These are phyloP conservation scores for Pholiota molesta DNA, from an alignment of 768 basidiomycete genomes.

Conservation along the genomic window DNA sequence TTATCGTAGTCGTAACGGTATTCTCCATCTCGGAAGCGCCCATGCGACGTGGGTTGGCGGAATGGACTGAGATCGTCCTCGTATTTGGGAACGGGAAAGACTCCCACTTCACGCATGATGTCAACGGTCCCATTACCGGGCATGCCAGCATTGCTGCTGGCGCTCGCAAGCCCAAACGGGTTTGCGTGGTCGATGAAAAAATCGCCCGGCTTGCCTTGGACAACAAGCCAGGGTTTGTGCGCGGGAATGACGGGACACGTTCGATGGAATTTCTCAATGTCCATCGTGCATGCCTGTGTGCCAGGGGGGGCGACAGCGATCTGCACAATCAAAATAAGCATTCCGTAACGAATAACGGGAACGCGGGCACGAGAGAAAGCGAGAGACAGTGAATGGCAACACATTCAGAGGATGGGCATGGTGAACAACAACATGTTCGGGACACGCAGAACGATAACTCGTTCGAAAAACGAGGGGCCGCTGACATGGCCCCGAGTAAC, in stretches of 20 bases:
- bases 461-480: no score
- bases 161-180: conserved; percentile 30
- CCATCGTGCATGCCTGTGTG: conserved; percentile 31
- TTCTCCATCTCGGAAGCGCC: conserved; percentile 10
- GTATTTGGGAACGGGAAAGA: conserved; percentile 3
- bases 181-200: conserved; percentile 35
- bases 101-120: conserved; percentile 14
- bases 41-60: not conserved
- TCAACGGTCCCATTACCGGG: conserved; percentile 29
- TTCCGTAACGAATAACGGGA: not conserved
- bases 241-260: conserved; percentile 32
- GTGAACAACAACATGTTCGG: no score
- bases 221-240: conserved; percentile 37
- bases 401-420: no score
- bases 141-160: conserved; percentile 34
- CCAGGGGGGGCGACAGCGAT: conserved; percentile 30
- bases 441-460: no score
- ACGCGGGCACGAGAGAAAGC: no score
- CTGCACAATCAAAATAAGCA: conserved; percentile 23
- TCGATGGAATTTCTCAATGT: conserved; percentile 36
- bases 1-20: not conserved
- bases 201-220: conserved; percentile 22
- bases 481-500: no score
- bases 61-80: not conserved
- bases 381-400: no score